Evolutionary conservation across 2,329 filamentous ascomycete species (phyloP).

Genomic region (Aureobasidium sp.): DNA sequence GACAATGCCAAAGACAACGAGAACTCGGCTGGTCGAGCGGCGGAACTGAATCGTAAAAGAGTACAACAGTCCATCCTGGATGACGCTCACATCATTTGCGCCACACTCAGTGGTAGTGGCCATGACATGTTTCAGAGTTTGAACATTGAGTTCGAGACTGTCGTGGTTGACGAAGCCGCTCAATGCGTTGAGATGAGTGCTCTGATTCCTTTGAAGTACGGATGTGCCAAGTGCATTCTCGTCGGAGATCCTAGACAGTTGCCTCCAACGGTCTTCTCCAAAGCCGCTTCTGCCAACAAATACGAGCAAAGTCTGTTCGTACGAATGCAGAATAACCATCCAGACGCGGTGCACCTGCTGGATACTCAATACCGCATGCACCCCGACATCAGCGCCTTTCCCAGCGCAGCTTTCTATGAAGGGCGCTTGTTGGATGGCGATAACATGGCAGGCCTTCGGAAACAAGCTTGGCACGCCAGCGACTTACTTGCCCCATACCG

Average conservation of each 20-base stretch:
- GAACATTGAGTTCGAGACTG: slow-evolving; percentile 95
- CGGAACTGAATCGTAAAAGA: slow-evolving; percentile 74
- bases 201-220: slow-evolving; percentile 93
- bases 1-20: slow-evolving; percentile 82
- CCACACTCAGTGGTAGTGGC: slow-evolving; percentile 88
- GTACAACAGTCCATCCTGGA: slow-evolving; percentile 89
- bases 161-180: slow-evolving; percentile 95
- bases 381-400: slow-evolving; percentile 88
- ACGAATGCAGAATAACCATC: slow-evolving; percentile 91
- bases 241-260: slow-evolving; percentile 97
- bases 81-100: slow-evolving; percentile 85
- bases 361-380: slow-evolving; percentile 99
- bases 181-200: slow-evolving; percentile 97
- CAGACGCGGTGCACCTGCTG: slow-evolving; percentile 82
- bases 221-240: slow-evolving; percentile 91
- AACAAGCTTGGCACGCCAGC: slow-evolving; percentile 78
- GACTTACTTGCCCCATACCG: slow-evolving; percentile 81
- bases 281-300: slow-evolving; percentile 83
- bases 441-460: slow-evolving; percentile 70
- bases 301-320: slow-evolving; percentile 99
- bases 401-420: slow-evolving; percentile 89
- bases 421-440: slow-evolving; percentile 75
- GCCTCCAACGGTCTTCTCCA: slow-evolving; percentile 90
- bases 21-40: slow-evolving; percentile 72
- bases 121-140: slow-evolving; percentile 96